A percentile compares a stretch with the other conserved stretches of the same genome.
phyloP scores from a whole-genome alignment of 176 grass and related monocot genomes.

The Aegilops longissima region DNA sequence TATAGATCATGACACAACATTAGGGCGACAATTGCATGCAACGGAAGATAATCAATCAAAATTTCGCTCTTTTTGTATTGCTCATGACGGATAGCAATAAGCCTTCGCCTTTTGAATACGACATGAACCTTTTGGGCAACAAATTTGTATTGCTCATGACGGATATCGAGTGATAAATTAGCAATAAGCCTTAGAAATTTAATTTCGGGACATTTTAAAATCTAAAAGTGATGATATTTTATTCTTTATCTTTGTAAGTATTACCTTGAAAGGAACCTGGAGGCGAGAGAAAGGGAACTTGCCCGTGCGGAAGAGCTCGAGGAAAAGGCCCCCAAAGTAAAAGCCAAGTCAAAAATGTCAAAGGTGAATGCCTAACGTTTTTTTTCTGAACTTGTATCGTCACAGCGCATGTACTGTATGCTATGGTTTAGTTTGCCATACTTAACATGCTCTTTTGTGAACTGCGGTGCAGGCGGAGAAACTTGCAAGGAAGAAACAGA shows the following conservation, averaged over 20 bases:
- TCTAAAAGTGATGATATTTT: neutral
- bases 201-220: neutral
- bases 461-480: slow-evolving; percentile 69
- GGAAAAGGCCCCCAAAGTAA: slow-evolving; percentile 84
- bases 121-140: neutral
- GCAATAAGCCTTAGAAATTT: neutral
- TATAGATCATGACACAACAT: neutral
- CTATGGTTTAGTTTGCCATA: neutral
- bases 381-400: neutral
- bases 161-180: neutral
- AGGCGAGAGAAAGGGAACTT: slow-evolving; percentile 87
- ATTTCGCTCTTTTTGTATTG: neutral
- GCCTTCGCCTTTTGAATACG: neutral
- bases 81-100: neutral
- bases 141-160: neutral
- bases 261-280: slow-evolving; percentile 98
- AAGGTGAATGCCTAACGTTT: slow-evolving; percentile 52
- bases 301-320: slow-evolving; percentile 85
- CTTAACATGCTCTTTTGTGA: neutral
- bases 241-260: slow-evolving; percentile 64
- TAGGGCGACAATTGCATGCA: neutral
- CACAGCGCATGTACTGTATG: neutral
- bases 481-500: slow-evolving; percentile 87
- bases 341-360: slow-evolving; percentile 97
- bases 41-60: neutral